Percentiles rank a stretch among this genome's conserved stretches.
These are phyloP conservation scores for Yamadazyma endophytica DNA, from an alignment of 805 yeast species.

Conservation along the genomic window DNA sequence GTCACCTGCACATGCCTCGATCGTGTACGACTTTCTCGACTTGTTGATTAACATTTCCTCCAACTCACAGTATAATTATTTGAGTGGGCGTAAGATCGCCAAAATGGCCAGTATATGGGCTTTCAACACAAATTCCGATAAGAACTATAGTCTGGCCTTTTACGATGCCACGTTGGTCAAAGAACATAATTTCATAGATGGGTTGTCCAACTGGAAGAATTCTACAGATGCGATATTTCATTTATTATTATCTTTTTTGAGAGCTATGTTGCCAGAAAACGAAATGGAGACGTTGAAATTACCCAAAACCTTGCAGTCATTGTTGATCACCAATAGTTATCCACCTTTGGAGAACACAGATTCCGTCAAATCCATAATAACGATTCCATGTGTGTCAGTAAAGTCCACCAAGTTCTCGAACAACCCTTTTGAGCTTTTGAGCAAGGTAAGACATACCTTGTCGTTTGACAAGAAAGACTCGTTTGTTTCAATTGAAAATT, in stretches of 20 bases:
- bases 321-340: slow-evolving; percentile 62
- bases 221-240: slow-evolving; percentile 87
- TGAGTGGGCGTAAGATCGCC: slow-evolving; percentile 76
- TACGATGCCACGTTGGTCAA: slow-evolving; percentile 31
- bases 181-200: slow-evolving; percentile 54
- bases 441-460: slow-evolving; percentile 46
- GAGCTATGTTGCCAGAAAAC: slow-evolving; percentile 71
- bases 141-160: slow-evolving; percentile 26
- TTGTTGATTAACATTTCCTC: slow-evolving; percentile 72
- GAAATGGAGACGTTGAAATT: slow-evolving; percentile 54
- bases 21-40: slow-evolving; percentile 84
- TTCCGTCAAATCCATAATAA: slow-evolving; percentile 33
- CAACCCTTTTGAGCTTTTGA: slow-evolving; percentile 55
- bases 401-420: slow-evolving; percentile 47
- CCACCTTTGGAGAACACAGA: slow-evolving; percentile 57
- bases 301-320: slow-evolving; percentile 63
- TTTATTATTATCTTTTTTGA: slow-evolving; percentile 66
- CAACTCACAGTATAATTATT: slow-evolving; percentile 70
- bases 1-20: slow-evolving; percentile 84
- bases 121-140: slow-evolving; percentile 38
- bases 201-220: slow-evolving; percentile 71
- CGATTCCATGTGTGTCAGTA: slow-evolving; percentile 62
- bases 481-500: slow-evolving; percentile 75
- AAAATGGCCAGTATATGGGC: slow-evolving; percentile 90
- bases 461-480: slow-evolving; percentile 66